These are phyloP conservation scores for Licmophora abbreviata DNA, from an alignment of 108 stramenopile species.

Conservation along the genomic window DNA sequence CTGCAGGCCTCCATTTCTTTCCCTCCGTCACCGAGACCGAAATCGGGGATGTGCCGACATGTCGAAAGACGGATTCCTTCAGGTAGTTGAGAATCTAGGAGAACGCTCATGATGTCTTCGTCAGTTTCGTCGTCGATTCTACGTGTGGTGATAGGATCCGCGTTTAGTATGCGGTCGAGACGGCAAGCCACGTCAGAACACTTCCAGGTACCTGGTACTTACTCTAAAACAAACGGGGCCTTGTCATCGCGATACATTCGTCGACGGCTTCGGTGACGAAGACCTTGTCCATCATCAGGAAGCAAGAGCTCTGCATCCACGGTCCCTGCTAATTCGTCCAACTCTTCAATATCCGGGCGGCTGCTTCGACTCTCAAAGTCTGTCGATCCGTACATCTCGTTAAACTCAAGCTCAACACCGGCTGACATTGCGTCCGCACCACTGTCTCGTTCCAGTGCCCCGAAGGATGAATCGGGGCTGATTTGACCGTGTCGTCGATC, in stretches of 20 bases:
- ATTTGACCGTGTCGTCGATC: not conserved
- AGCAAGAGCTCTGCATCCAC: slow-evolving; percentile 23
- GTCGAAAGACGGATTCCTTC: slow-evolving; percentile 72
- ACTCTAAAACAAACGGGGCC: slow-evolving; percentile 22
- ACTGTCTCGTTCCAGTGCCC: too few relatives aligned
- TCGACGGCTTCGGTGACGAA: slow-evolving; percentile 41
- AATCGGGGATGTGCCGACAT: slow-evolving; percentile 66
- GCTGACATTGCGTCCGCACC: too few relatives aligned
- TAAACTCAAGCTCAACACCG: slow-evolving; percentile 36
- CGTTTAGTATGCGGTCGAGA: too few relatives aligned
- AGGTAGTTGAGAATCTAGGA: slow-evolving; percentile 60
- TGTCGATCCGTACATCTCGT: slow-evolving; percentile 39
- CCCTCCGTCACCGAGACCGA: slow-evolving; percentile 64
- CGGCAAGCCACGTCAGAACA: too few relatives aligned
- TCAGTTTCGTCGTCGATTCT: slow-evolving; percentile 90
- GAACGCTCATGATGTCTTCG: slow-evolving; percentile 76
- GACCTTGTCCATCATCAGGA: slow-evolving; percentile 33
- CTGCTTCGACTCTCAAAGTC: slow-evolving; percentile 24
- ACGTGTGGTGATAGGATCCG: too few relatives aligned
- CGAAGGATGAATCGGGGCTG: too few relatives aligned
- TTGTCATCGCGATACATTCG: slow-evolving; percentile 83
- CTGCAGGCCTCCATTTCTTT: slow-evolving; percentile 40
- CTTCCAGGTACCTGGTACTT: too few relatives aligned
- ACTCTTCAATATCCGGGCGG: slow-evolving; percentile 51
- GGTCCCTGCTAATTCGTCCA: slow-evolving; percentile 42